Percentiles rank a stretch among this genome's conserved stretches.
Conservation (phyloP, 2,329 filamentous ascomycete genomes). For the Penicillium decumbens region DNA sequence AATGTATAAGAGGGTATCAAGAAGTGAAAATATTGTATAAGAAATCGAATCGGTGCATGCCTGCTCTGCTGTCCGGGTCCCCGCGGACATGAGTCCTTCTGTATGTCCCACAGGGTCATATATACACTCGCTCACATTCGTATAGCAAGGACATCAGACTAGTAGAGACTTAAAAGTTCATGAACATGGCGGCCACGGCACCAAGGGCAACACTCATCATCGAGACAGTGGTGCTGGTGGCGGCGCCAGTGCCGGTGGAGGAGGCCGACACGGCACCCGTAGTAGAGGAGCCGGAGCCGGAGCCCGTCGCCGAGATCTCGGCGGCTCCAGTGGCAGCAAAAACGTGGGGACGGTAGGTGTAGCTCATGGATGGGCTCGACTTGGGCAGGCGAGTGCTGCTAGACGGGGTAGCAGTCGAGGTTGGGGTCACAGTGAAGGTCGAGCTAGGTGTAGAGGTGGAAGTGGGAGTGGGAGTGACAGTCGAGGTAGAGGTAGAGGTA, state of each 20-base stretch:
- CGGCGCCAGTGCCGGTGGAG: slow-evolving; percentile 13
- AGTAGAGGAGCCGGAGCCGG: neutral
- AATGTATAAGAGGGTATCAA: slow-evolving; percentile 19
- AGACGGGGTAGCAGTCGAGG: slow-evolving; percentile 12
- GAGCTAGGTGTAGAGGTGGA: slow-evolving; percentile 17
- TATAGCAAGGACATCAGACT: neutral
- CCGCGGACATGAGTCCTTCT: neutral
- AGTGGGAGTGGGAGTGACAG: slow-evolving; percentile 14
- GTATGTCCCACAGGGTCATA: slow-evolving; percentile 4
- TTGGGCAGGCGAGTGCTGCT: slow-evolving; percentile 19
- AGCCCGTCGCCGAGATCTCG: slow-evolving; percentile 14
- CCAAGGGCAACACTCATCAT: slow-evolving; percentile 23
- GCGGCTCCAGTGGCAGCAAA: slow-evolving; percentile 22
- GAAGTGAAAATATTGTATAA: slow-evolving; percentile 15
- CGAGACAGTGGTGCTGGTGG: slow-evolving; percentile 21
- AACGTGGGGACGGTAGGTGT: slow-evolving; percentile 30
- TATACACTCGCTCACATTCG: slow-evolving; percentile 9
- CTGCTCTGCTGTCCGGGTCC: slow-evolving; percentile 7
- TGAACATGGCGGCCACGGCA: slow-evolving; percentile 23
- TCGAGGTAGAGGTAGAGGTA: slow-evolving; percentile 13
- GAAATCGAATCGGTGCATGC: slow-evolving; percentile 10
- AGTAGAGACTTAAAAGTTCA: slow-evolving; percentile 20
- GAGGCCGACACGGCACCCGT: slow-evolving; percentile 13
- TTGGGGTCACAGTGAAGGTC: slow-evolving; percentile 12
- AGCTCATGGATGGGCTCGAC: slow-evolving; percentile 22